Percentiles rank a stretch among this genome's conserved stretches.
Evolutionary conservation across 768 basidiomycete genomes (phyloP).

Genomic region (Agaricus bisporus): DNA sequence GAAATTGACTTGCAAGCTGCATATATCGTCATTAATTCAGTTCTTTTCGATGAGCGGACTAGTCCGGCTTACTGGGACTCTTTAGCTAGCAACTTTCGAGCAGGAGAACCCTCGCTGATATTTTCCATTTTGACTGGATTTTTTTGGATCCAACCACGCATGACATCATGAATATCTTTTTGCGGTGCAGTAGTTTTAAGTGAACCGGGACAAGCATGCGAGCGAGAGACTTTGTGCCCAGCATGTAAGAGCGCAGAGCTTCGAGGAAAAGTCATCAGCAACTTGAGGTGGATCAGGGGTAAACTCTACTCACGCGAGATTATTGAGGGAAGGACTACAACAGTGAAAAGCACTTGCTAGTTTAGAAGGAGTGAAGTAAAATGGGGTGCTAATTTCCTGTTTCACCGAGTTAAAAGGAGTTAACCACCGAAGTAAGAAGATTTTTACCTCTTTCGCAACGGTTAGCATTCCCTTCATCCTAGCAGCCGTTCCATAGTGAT

Average conservation of each 20-base stretch:
- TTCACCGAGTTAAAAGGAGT: neutral
- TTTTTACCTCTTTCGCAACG: conserved; percentile 75
- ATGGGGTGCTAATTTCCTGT: conserved; percentile 71
- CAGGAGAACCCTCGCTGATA: conserved; percentile 68
- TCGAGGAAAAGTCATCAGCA: neutral
- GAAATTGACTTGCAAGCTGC: conserved; percentile 67
- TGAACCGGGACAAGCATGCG: conserved; percentile 85
- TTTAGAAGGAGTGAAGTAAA: conserved; percentile 84
- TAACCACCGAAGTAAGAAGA: neutral
- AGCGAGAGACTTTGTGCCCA: conserved; percentile 80
- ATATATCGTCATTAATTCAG: neutral
- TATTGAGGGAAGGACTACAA: conserved; percentile 65
- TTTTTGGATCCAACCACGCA: conserved; percentile 75
- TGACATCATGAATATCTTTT: conserved; percentile 71
- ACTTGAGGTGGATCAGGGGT: neutral
- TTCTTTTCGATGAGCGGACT: neutral
- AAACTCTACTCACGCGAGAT: conserved; percentile 48
- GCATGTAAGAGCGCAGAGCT: conserved; percentile 89
- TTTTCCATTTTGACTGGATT: conserved; percentile 85
- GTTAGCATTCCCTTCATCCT: conserved; percentile 97
- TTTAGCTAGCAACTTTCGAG: conserved; percentile 60
- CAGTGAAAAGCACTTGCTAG: conserved; percentile 82
- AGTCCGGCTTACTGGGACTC: conserved; percentile 47
- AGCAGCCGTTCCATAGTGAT: conserved; percentile 67
- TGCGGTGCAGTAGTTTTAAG: conserved; percentile 83